phyloP scores from a whole-genome alignment of 1,139 yeast genomes.

The Suhomyces bokatorum region DNA sequence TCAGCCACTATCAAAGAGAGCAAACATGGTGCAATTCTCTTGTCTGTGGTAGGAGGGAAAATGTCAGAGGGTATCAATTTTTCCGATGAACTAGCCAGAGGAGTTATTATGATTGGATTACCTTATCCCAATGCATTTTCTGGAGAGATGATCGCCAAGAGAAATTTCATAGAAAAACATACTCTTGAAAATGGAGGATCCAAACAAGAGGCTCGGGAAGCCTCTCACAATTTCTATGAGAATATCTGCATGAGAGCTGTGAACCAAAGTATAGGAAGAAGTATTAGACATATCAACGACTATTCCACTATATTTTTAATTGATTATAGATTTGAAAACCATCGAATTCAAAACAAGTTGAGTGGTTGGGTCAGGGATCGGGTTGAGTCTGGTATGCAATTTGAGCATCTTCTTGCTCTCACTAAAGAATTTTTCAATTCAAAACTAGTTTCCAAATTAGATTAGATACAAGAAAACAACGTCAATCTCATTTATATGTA shows the following conservation, averaged over 20 bases:
- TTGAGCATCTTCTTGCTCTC: conserved; percentile 18
- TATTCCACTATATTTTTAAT: conserved; percentile 73
- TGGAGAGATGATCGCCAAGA: conserved; percentile 78
- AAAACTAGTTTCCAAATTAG: conserved; percentile 10
- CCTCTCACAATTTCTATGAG: conserved; percentile 69
- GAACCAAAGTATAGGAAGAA: conserved; percentile 91
- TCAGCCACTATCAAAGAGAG: conserved; percentile 31
- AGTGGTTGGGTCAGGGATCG: conserved; percentile 76
- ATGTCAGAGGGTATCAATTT: conserved; percentile 95
- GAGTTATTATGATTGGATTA: conserved; percentile 82
- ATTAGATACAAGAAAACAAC: neutral
- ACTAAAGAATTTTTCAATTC: conserved; percentile 29
- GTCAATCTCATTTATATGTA: conserved; percentile 16
- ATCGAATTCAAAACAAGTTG: conserved; percentile 58
- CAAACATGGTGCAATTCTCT: conserved; percentile 59
- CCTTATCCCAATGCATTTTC: conserved; percentile 88
- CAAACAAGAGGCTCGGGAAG: conserved; percentile 38
- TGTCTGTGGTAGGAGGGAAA: conserved; percentile 92
- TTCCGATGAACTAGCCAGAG: conserved; percentile 81
- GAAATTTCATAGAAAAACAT: conserved; percentile 60
- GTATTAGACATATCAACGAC: conserved; percentile 82
- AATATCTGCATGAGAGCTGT: conserved; percentile 90
- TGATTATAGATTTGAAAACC: conserved; percentile 59
- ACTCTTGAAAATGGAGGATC: conserved; percentile 43
- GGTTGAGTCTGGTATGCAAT: conserved; percentile 13